phyloP scores from a whole-genome alignment of 305 asterid species.

The Rubia peregrina region DNA sequence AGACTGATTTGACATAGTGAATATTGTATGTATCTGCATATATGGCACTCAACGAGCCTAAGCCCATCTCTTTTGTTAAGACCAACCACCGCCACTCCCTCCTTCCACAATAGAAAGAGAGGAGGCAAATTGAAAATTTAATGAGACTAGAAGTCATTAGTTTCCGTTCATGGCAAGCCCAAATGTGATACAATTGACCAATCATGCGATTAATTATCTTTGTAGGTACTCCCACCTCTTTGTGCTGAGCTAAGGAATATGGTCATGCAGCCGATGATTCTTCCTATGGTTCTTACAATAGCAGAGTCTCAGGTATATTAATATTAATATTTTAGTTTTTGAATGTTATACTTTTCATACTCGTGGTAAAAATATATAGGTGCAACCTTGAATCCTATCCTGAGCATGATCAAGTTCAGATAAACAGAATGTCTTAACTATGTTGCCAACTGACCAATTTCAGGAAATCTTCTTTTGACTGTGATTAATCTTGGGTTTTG shows the following conservation, averaged over 20 bases:
- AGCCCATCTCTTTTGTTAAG: not conserved
- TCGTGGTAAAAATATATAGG: not conserved
- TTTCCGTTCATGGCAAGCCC: not conserved
- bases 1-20: not conserved
- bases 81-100: not conserved
- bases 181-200: conserved; percentile 11
- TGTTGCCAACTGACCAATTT: not conserved
- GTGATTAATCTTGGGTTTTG: too few relatives aligned
- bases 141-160: not conserved
- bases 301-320: conserved; percentile 89
- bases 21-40: not conserved
- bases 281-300: conserved; percentile 97
- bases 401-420: not conserved
- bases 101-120: not conserved
- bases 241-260: conserved; percentile 95
- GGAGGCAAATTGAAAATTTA: not conserved
- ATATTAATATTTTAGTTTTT: conserved; percentile 20
- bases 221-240: conserved; percentile 98
- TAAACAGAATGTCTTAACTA: not conserved
- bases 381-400: not conserved
- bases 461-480: not conserved
- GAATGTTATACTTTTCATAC: conserved; percentile 17
- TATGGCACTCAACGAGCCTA: not conserved
- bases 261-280: conserved; percentile 98
- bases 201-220: conserved; percentile 17